phyloP scores from a whole-genome alignment of 805 yeast genomes.

The Yarrowia bubula region DNA sequence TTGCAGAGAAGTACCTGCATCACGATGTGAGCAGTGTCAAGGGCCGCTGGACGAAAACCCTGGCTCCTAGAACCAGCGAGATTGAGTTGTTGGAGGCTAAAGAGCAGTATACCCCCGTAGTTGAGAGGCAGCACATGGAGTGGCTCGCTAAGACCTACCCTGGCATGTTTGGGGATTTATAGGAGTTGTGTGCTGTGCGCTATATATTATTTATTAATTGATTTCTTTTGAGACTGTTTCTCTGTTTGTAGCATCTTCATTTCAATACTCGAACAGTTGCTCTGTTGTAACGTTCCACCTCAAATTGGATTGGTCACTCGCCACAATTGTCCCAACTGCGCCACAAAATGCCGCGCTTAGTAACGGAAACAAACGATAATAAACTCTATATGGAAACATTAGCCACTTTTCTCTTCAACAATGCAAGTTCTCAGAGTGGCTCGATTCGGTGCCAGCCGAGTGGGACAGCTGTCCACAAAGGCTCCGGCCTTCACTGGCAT shows the following conservation, averaged over 20 bases:
- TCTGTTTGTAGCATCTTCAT: too few relatives aligned
- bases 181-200: too few relatives aligned
- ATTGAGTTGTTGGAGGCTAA: slow-evolving; percentile 5
- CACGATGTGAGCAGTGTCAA: slow-evolving; percentile 11
- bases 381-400: slow-evolving; percentile 7
- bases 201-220: neutral
- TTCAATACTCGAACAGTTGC: too few relatives aligned
- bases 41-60: slow-evolving; percentile 7
- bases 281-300: neutral
- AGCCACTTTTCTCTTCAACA: slow-evolving; percentile 26
- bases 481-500: neutral
- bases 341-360: slow-evolving; percentile 3
- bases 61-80: neutral
- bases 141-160: neutral
- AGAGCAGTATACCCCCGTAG: neutral
- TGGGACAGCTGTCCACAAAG: neutral
- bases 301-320: neutral
- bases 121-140: neutral
- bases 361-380: neutral
- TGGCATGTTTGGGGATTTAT: neutral
- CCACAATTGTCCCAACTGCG: neutral
- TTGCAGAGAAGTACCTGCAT: neutral
- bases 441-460: slow-evolving; percentile 5
- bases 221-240: too few relatives aligned
- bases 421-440: slow-evolving; percentile 24